phyloP scores from a whole-genome alignment of 1,284 basidiomycete species.

The Peniophora sp. region DNA sequence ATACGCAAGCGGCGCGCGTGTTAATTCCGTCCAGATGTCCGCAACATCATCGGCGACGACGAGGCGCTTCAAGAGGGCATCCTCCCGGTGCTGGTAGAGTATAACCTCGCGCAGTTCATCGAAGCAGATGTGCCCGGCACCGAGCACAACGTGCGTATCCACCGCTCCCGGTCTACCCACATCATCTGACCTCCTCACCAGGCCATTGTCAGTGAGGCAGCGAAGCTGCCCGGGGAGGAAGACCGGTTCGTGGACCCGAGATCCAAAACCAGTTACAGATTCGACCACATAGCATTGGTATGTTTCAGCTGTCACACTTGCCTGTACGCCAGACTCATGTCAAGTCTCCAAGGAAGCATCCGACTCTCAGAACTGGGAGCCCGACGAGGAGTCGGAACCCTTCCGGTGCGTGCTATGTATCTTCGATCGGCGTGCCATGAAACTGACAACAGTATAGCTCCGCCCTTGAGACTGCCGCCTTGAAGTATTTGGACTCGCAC shows the following conservation, averaged over 20 bases:
- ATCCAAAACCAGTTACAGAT: constrained; percentile 68
- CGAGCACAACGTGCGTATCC: constrained; percentile 53
- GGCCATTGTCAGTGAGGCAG: constrained; percentile 72
- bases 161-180: constrained; percentile 4
- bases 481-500: constrained; percentile 72
- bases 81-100: constrained; percentile 68
- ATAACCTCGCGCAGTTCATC: constrained; percentile 82
- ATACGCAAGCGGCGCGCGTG: constrained; percentile 3
- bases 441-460: constrained; percentile 31
- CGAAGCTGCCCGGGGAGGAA: constrained; percentile 39
- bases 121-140: constrained; percentile 74
- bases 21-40: constrained; percentile 57
- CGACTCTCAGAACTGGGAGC: constrained; percentile 56
- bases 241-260: constrained; percentile 79
- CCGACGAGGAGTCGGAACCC: constrained; percentile 59
- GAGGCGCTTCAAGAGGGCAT: constrained; percentile 71
- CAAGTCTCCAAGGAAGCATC: constrained; percentile 56
- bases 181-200: constrained; percentile 20
- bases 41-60: constrained; percentile 82
- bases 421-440: constrained; percentile 1
- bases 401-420: constrained; percentile 50
- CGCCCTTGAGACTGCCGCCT: constrained; percentile 59
- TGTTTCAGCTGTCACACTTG: constrained; percentile 21
- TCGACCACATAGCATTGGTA: constrained; percentile 77
- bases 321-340: background rate